A percentile compares a stretch with the other conserved stretches of the same genome.
Conservation (phyloP, 2,329 filamentous ascomycete genomes). For the Paraphaeosphaeria sporulosa region DNA sequence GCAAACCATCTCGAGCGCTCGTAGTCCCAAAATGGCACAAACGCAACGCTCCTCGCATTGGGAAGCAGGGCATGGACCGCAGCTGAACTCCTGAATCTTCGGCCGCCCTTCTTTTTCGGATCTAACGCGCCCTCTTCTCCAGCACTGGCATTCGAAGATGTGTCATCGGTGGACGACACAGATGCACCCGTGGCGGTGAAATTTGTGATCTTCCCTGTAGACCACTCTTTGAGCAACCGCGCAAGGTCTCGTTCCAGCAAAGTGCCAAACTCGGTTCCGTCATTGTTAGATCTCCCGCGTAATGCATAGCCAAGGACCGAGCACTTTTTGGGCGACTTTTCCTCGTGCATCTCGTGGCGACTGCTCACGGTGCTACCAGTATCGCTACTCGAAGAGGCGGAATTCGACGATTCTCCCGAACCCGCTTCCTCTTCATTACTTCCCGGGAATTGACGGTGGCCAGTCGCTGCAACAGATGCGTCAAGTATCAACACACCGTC, state of each 20-base stretch:
- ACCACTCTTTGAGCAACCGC: slow-evolving; percentile 32
- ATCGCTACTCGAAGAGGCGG: slow-evolving; percentile 19
- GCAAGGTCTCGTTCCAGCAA: slow-evolving; percentile 32
- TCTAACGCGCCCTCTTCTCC: slow-evolving; percentile 5
- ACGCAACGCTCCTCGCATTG: slow-evolving; percentile 44
- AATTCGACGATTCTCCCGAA: slow-evolving; percentile 12
- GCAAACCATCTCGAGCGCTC: slow-evolving; percentile 48
- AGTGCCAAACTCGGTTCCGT: slow-evolving; percentile 11
- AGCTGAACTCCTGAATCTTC: slow-evolving; percentile 38
- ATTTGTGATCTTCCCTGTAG: slow-evolving; percentile 38
- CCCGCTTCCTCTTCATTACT: slow-evolving; percentile 12
- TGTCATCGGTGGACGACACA: slow-evolving; percentile 32
- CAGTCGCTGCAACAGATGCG: slow-evolving; percentile 38
- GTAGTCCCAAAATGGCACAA: slow-evolving; percentile 51
- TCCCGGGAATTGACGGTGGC: slow-evolving; percentile 17
- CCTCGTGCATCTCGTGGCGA: neutral
- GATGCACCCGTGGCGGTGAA: slow-evolving; percentile 24
- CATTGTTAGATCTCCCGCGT: neutral
- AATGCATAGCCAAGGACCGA: slow-evolving; percentile 36
- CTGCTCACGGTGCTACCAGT: slow-evolving; percentile 21
- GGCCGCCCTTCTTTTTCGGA: neutral
- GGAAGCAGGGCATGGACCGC: slow-evolving; percentile 63
- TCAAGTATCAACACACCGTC: slow-evolving; percentile 47
- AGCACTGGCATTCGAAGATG: slow-evolving; percentile 15
- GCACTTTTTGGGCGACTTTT: slow-evolving; percentile 16